These are phyloP conservation scores for Paramecium caudatum DNA, from an alignment of 73 alveolate genomes.

Conservation along the genomic window DNA sequence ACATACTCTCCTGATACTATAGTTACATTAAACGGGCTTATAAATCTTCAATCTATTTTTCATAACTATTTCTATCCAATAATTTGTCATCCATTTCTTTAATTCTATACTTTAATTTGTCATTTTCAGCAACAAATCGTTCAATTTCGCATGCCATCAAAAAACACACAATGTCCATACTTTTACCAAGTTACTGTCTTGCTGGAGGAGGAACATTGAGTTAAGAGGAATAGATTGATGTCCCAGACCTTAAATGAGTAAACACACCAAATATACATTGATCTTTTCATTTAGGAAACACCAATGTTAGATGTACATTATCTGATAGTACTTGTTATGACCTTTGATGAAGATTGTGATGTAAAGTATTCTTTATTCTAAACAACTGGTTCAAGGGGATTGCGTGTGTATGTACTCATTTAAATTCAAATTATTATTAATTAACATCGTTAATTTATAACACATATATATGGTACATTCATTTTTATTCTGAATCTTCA, in stretches of 20 bases:
- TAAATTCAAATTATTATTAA: slow-evolving; percentile 29
- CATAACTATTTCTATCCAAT: slow-evolving; percentile 68
- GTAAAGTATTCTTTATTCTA: slow-evolving; percentile 1
- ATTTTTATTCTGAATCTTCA: no score
- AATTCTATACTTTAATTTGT: slow-evolving; percentile 59
- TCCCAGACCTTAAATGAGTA: slow-evolving; percentile 37
- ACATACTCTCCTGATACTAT: slow-evolving; percentile 30
- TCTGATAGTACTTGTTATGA: slow-evolving; percentile 28
- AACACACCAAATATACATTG: slow-evolving; percentile 19
- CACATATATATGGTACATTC: no score
- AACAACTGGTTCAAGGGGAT: slow-evolving; percentile 41
- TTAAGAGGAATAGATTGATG: slow-evolving; percentile 33
- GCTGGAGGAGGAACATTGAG: slow-evolving; percentile 59
- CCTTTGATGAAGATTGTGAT: slow-evolving; percentile 20
- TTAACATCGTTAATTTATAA: slow-evolving; percentile 16
- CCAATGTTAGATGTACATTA: slow-evolving; percentile 29
- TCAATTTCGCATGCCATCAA: slow-evolving; percentile 65
- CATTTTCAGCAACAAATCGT: slow-evolving; percentile 60
- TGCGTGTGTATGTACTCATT: slow-evolving; percentile 45
- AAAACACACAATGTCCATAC: slow-evolving; percentile 49
- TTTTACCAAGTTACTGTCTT: slow-evolving; percentile 38
- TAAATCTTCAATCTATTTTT: slow-evolving; percentile 63
- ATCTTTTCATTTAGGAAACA: slow-evolving; percentile 45
- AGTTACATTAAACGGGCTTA: slow-evolving; percentile 20
- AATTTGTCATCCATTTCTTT: slow-evolving; percentile 69